phyloP scores from a whole-genome alignment of 2,329 filamentous ascomycete genomes.

The Colletotrichum australisinense region DNA sequence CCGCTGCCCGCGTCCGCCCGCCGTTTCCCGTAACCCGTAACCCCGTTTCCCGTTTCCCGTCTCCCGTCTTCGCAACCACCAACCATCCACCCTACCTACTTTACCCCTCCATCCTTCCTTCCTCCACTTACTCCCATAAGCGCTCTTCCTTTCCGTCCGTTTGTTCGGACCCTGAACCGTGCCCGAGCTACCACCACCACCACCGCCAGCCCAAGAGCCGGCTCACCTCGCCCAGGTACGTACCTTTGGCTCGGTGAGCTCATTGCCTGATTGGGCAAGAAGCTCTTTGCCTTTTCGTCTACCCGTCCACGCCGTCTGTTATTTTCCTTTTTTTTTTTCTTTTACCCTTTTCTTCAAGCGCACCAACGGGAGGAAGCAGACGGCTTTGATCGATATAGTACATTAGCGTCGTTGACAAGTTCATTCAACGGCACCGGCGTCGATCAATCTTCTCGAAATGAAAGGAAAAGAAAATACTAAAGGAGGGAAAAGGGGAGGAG shows the following conservation, averaged over 20 bases:
- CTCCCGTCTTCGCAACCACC: not conserved
- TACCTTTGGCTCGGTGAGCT: slow-evolving; percentile 17
- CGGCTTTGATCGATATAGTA: not conserved
- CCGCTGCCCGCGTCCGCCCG: not conserved
- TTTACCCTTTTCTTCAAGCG: not conserved
- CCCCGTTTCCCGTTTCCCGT: slow-evolving; percentile 18
- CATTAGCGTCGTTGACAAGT: not conserved
- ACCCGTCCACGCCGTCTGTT: not conserved
- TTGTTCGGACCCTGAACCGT: slow-evolving; percentile 4
- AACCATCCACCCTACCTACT: not conserved
- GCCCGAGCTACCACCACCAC: not conserved
- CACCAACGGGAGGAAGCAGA: not conserved
- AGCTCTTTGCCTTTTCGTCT: not conserved
- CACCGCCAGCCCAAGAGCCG: not conserved
- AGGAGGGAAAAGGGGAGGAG: too few species aligned
- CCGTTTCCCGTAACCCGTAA: slow-evolving; percentile 14
- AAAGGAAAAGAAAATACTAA: too few species aligned
- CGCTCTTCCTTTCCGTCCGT: not conserved
- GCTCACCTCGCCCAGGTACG: not conserved
- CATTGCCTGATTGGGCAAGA: slow-evolving; percentile 16
- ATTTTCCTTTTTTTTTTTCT: not conserved
- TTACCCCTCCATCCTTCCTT: not conserved
- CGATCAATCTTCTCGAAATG: not conserved
- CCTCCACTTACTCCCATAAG: not conserved
- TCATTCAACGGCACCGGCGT: not conserved